Base-by-base conservation (phyloP, 345 rosid genomes). In the Cardamine chenopodiifolia region DNA sequence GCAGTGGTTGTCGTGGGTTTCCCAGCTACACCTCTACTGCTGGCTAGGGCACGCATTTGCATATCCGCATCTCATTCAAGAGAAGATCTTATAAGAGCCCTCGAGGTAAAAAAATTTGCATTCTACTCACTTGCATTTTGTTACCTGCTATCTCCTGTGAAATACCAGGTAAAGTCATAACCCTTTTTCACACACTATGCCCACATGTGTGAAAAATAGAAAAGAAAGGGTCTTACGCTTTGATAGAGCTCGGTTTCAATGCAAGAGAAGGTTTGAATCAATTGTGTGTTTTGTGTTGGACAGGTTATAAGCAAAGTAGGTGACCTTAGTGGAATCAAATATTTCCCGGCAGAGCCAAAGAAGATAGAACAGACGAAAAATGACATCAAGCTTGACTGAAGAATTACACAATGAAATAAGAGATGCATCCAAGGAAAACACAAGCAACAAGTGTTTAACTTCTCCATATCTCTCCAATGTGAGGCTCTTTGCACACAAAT, bases 1-100 rank as follows among this genome's bases (percentile, higher is more conserved):
- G 89, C 89, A 47, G 83, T 85, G 18, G 89, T 85, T 45, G 81
- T 81, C 10, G 89, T 83, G 9, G 86, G 85, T 61, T 85, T 85
- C 70, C 89, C 89, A 54, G 89, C 89, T 44, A 85, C 89, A 60
- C 89, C 89, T 9, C 74, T 90, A 55, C 81, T 90, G 2, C 79
- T 90, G 82, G 91, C 91, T 1, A 86, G 96, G 80, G 96, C 90
- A 22, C 89, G 93, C 12, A 85, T 90, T 52, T 90, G 93, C 83
- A 82, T 90, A 70, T 90, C 91, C 6, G 90, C 91, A 44, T 83
- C 89, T 53, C 93, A 88, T 80, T 78, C 86, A 63, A 83, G 45
- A 80, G 90, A 90, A 75, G 93, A 86, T 69, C 85, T 90, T 15
- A 58, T 78, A 26, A 84, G 72, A 78, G 96, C 92, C 66, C 79